Conservation (phyloP, 257 asterid genomes). For the Verbena officinalis region DNA sequence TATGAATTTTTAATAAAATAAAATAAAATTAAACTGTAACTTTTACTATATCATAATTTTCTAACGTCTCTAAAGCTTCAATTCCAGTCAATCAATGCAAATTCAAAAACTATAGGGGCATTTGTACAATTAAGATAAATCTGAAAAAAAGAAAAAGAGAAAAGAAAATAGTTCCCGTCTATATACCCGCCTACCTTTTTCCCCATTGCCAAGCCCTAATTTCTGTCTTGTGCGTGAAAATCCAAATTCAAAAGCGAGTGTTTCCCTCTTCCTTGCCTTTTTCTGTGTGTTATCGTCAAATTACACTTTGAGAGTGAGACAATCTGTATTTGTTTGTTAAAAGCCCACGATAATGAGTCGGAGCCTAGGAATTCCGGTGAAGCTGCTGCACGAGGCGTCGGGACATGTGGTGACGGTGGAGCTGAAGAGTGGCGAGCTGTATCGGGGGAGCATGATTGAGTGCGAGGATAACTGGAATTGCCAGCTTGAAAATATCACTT, state of each 20-base stretch:
- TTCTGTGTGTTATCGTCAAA: not conserved
- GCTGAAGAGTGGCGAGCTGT: constrained; percentile 91
- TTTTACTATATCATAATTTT: no score
- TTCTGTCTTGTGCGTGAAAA: constrained; percentile 1
- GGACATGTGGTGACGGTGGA: constrained; percentile 93
- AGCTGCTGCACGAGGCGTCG: constrained; percentile 95
- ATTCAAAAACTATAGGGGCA: constrained; percentile 19
- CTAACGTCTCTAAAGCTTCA: no score
- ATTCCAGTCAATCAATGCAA: not conserved
- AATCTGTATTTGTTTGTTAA: not conserved
- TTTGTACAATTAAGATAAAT: constrained; percentile 19
- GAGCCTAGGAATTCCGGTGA: constrained; percentile 93
- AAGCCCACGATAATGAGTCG: constrained; percentile 60
- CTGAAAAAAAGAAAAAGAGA: no score
- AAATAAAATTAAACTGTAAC: no score
- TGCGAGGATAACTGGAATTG: constrained; percentile 67
- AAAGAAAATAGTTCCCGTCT: not conserved
- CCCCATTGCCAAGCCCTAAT: constrained; percentile 35
- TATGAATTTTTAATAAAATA: no score
- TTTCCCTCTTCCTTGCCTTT: not conserved
- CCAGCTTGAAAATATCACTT: constrained; percentile 55
- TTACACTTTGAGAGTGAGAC: not conserved
- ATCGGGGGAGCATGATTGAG: constrained; percentile 88
- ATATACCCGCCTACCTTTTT: constrained; percentile 1
- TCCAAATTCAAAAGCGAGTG: constrained; percentile 4